Base-by-base conservation (phyloP, 805 yeast species). In the Tetrapisispora namnaoensis region DNA sequence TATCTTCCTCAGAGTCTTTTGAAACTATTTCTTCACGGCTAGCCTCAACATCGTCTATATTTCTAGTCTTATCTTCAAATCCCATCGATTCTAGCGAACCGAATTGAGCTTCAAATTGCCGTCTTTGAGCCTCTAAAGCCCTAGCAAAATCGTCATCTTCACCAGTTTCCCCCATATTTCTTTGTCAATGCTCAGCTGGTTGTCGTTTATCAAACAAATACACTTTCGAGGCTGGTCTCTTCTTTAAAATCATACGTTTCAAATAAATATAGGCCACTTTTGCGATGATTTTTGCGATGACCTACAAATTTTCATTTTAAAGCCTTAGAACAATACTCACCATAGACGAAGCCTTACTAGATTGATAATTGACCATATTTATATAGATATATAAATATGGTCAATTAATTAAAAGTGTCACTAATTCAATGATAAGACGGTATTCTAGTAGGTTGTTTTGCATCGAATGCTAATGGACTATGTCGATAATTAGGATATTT, bases 41-140 rank as follows among this genome's bases (percentile, higher is more conserved):
- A 4, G 16, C 4, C 20, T 21, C 41, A 8, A 4, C 40, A 20
- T 20, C 40, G 13, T 24, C 22, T 16, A 47, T 43, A 27, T 49
- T 40, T 45, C 67, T 70, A 7, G 74, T 68, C 55, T 67, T 68
- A 55, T 77, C 82, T 30, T 72, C 70, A 51, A 63, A 76, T 5
- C 82, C 81, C 73, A 80, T 62, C 1, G 67, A 67, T 55, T 77
- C 83, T 13, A 81, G 55, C 2, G 76, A 66, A 0, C 86, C 86
- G 58, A 81, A 81, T 62, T 79, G 85, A 3, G 77, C 77, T 56
- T 81, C 86, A 58, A 81, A 81, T 37, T 78, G 77, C 22, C 68
- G 60, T 49, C 86, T 66, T 57, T 81, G 85, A 21, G 69, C 55
- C 57, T 79, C 85, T 61, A 80, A 49, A 32, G 54, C 55, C 38